phyloP scores from a whole-genome alignment of 306 rosid genomes.

The Senna siamea region DNA sequence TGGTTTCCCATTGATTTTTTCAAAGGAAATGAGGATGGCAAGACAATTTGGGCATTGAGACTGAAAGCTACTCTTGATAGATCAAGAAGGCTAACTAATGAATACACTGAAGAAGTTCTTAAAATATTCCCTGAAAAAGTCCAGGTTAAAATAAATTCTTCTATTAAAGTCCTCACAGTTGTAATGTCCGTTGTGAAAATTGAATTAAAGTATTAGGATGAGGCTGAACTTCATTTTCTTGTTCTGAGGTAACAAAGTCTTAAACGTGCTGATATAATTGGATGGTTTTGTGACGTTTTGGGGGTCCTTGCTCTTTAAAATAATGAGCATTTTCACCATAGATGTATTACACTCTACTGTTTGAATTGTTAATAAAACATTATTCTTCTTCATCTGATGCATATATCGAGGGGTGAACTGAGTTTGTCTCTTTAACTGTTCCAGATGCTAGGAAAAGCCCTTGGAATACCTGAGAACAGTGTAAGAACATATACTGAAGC shows the following conservation, averaged over 20 bases:
- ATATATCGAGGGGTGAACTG: constrained; percentile 33
- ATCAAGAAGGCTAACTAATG: constrained; percentile 93
- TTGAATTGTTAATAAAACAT: not conserved
- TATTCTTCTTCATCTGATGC: constrained; percentile 29
- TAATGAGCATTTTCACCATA: not conserved
- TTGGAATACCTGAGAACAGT: constrained; percentile 88
- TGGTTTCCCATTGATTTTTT: constrained; percentile 13
- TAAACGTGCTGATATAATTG: not conserved
- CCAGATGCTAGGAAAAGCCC: constrained; percentile 86
- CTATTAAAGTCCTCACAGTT: constrained; percentile 27
- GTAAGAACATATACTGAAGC: constrained; percentile 91
- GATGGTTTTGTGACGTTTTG: not conserved
- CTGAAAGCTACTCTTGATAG: constrained; percentile 96
- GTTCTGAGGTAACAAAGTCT: not conserved
- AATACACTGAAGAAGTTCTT: constrained; percentile 92
- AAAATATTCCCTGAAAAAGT: constrained; percentile 92
- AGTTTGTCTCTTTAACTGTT: constrained; percentile 35
- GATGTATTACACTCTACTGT: not conserved
- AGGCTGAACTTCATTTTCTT: not conserved
- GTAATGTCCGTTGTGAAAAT: constrained; percentile 11
- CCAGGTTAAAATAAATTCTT: constrained; percentile 59
- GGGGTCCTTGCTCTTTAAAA: not conserved
- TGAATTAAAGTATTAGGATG: not conserved
- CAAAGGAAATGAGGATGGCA: constrained; percentile 94
- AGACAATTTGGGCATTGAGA: constrained; percentile 83